These are phyloP conservation scores for Bassia scoparia DNA, from an alignment of 148 eudicot species.

Conservation along the genomic window DNA sequence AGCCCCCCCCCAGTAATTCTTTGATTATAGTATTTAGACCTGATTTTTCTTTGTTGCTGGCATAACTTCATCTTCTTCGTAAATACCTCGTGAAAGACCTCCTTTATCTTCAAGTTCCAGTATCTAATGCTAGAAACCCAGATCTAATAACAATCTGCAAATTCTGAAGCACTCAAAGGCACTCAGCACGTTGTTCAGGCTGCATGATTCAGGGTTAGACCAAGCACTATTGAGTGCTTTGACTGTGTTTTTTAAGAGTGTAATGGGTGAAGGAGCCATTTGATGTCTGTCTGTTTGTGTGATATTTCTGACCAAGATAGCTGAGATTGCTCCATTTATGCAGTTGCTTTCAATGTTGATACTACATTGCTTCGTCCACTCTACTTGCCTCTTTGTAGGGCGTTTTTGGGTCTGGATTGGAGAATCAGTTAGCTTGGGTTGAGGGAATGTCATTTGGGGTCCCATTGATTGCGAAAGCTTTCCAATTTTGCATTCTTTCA, in stretches of 20 bases:
- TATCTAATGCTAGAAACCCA: conserved; percentile 31
- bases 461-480: conserved; percentile 23
- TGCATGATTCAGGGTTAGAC: conserved; percentile 55
- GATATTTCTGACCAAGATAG: conserved; percentile 39
- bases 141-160: conserved; percentile 23
- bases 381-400: conserved; percentile 58
- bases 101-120: conserved; percentile 33
- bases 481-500: conserved; percentile 20
- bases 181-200: conserved; percentile 47
- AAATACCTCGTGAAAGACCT: conserved; percentile 47
- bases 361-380: conserved; percentile 55
- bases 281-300: conserved; percentile 53
- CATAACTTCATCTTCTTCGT: conserved; percentile 44
- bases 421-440: conserved; percentile 30
- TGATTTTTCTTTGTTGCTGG: conserved; percentile 48
- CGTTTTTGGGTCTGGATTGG: conserved; percentile 29
- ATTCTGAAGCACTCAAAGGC: conserved; percentile 49
- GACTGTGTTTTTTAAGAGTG: conserved; percentile 40
- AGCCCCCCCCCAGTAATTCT: conserved; percentile 51
- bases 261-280: conserved; percentile 47
- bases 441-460: conserved; percentile 31
- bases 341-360: conserved; percentile 46
- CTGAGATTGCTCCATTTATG: conserved; percentile 44
- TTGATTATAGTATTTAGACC: conserved; percentile 42
- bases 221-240: conserved; percentile 45